Conservation (phyloP, 495 filamentous ascomycete genomes). For the Penicillium soppii region DNA sequence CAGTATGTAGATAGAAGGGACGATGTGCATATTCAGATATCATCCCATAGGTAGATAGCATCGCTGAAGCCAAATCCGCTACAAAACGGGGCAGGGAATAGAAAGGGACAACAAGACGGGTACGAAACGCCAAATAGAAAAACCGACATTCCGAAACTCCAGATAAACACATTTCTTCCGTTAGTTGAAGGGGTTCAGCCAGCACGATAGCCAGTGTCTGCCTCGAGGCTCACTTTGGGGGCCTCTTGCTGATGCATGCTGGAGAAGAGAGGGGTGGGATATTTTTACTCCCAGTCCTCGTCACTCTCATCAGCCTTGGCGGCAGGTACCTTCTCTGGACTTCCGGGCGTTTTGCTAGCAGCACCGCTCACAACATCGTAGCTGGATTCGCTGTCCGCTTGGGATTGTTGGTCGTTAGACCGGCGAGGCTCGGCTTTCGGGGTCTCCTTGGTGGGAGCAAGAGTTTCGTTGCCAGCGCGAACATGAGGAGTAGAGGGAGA, state of each 20-base stretch:
- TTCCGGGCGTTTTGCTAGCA: slow-evolving; percentile 72
- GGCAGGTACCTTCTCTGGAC: slow-evolving; percentile 62
- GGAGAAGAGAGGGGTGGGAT: neutral
- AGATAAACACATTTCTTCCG: slow-evolving; percentile 11
- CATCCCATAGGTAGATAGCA: slow-evolving; percentile 9
- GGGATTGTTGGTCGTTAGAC: slow-evolving; percentile 82
- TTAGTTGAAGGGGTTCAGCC: neutral
- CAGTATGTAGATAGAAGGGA: slow-evolving; percentile 2
- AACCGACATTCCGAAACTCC: slow-evolving; percentile 21
- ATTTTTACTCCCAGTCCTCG: slow-evolving; percentile 81
- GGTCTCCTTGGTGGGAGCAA: slow-evolving; percentile 25
- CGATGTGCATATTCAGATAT: slow-evolving; percentile 16
- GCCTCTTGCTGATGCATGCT: slow-evolving; percentile 11
- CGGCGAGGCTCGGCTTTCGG: slow-evolving; percentile 69
- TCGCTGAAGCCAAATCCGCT: slow-evolving; percentile 18
- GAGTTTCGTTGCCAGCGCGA: slow-evolving; percentile 8
- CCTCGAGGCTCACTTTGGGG: neutral
- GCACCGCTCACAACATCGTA: slow-evolving; percentile 91
- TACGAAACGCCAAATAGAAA: slow-evolving; percentile 19
- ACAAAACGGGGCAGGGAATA: slow-evolving; percentile 18
- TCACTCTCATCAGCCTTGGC: slow-evolving; percentile 59
- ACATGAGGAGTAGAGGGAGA: slow-evolving; percentile 53
- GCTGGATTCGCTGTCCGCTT: slow-evolving; percentile 85
- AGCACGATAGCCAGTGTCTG: neutral
- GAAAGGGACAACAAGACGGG: slow-evolving; percentile 9